Base-by-base conservation (phyloP, 441 rosid species). In the Dalechampia spathulata region DNA sequence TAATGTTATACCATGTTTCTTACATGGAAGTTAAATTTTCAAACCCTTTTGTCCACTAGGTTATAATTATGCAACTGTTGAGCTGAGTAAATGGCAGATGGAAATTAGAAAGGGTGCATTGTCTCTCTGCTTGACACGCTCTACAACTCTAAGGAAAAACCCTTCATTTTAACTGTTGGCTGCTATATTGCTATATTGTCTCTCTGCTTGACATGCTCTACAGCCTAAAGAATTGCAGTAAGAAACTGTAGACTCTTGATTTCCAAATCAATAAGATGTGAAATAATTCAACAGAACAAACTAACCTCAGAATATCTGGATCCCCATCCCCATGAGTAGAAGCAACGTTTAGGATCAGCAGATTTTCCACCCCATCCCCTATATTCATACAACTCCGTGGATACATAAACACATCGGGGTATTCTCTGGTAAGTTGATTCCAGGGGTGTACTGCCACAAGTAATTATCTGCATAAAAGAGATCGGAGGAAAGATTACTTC, bases 321-420 rank as follows among this genome's bases (percentile, higher is more conserved):
- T 40, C 92, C 97, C 99, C 99, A 72, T 40, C 92, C 97, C 99
- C 99, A 92, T 5, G 97, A 83, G 68, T 85, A 83, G 75, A 79
- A 89, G 21, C 76, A 72, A 37, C 86, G 94, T 64, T 76, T 83
- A 6, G 95, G 64, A 60, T 83, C 76, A 25, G 92, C 86, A 39
- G 97, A 70, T 67, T 81, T 82, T 42, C 92, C 90, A 57, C 96
- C 67, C 43, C 79, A 76, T 48, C 95, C 90, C 74, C 75, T 83
- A 72, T 85, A 92, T 70, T 83, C 91, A 17, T 74, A 76, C 78
- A 91, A 68, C 60, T 91, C 95, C 1, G 91, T 78, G 22, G 95
- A 88, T 49, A 88, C 81, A 28, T 81, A 88, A 17, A 91, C 86
- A 48, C 98, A 91, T 65, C 96, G 81, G 11, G 86, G 78, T 57